Percentiles rank a stretch among this genome's conserved stretches.
phyloP scores from a whole-genome alignment of 805 yeast genomes.

The Sugiyamaella chiloensis region DNA sequence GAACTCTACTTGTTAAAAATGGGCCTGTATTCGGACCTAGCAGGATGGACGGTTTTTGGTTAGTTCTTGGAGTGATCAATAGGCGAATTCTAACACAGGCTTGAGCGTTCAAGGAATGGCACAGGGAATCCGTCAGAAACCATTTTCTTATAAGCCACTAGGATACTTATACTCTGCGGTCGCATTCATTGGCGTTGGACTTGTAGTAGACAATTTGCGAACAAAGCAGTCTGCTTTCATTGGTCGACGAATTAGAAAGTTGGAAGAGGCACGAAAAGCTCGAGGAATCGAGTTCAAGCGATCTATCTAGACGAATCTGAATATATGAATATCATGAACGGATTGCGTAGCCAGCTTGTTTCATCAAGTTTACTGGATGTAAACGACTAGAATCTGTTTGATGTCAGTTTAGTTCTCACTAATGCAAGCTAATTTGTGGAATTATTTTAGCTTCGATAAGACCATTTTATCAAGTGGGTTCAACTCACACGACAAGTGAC shows the following conservation, averaged over 20 bases:
- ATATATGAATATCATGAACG: too few species aligned
- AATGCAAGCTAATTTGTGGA: too few species aligned
- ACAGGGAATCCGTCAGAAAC: constrained; percentile 35
- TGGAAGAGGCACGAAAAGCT: constrained; percentile 28
- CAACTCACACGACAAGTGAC: too few species aligned
- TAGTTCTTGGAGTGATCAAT: neutral
- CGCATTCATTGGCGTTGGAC: constrained; percentile 34
- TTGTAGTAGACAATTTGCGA: constrained; percentile 30
- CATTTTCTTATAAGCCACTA: constrained; percentile 33
- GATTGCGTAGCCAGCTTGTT: too few species aligned
- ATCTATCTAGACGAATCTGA: neutral
- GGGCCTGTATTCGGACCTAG: constrained; percentile 19
- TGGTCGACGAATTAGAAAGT: constrained; percentile 27
- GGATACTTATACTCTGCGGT: constrained; percentile 33
- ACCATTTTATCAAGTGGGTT: too few species aligned
- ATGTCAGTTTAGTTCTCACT: too few species aligned
- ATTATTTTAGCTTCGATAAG: too few species aligned
- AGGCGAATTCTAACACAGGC: constrained; percentile 14
- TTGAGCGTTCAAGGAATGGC: constrained; percentile 29
- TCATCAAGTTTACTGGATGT: too few species aligned
- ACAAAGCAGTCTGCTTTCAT: constrained; percentile 29
- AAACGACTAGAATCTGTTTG: too few species aligned
- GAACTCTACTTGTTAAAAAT: constrained; percentile 4
- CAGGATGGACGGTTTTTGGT: constrained; percentile 20
- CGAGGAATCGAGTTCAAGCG: constrained; percentile 30